These are phyloP conservation scores for Globisporangium abappressorium DNA, from an alignment of 352 stramenopile genomes.

Conservation along the genomic window DNA sequence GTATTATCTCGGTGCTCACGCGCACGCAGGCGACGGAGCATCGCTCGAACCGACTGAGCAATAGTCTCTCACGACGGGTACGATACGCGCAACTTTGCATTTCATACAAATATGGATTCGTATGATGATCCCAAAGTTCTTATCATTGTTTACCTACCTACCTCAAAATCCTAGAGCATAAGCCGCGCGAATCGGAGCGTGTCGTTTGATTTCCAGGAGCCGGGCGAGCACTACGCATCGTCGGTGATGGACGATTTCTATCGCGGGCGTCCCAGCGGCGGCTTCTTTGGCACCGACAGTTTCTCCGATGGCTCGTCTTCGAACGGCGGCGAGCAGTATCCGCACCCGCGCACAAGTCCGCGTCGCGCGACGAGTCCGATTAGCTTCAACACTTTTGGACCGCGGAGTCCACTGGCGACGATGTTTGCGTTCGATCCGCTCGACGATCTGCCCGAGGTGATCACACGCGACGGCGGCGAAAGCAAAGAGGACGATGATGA, in stretches of 20 bases:
- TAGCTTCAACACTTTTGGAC: slow-evolving; percentile 53
- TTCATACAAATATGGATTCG: background rate
- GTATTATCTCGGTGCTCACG: slow-evolving; percentile 76
- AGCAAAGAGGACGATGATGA: slow-evolving; percentile 22
- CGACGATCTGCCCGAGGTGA: slow-evolving; percentile 47
- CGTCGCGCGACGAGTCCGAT: slow-evolving; percentile 56
- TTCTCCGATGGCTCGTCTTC: slow-evolving; percentile 61
- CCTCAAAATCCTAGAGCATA: slow-evolving; percentile 44
- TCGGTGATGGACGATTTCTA: slow-evolving; percentile 56
- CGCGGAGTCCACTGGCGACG: slow-evolving; percentile 55
- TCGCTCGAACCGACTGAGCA: slow-evolving; percentile 45
- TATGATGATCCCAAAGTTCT: background rate
- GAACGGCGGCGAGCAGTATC: slow-evolving; percentile 6
- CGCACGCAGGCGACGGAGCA: slow-evolving; percentile 53
- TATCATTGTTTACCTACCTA: slow-evolving; percentile 4
- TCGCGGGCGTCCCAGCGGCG: slow-evolving; percentile 34
- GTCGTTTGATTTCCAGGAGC: slow-evolving; percentile 73
- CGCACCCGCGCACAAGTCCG: slow-evolving; percentile 42
- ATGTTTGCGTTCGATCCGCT: slow-evolving; percentile 81
- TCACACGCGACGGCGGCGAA: slow-evolving; percentile 19
- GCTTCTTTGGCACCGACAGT: slow-evolving; percentile 41
- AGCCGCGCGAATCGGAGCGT: slow-evolving; percentile 69
- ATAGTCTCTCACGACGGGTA: slow-evolving; percentile 62
- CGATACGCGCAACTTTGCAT: background rate
- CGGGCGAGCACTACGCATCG: slow-evolving; percentile 33